Conservation (phyloP, 352 stramenopile genomes). For the Peronospora destructor region DNA sequence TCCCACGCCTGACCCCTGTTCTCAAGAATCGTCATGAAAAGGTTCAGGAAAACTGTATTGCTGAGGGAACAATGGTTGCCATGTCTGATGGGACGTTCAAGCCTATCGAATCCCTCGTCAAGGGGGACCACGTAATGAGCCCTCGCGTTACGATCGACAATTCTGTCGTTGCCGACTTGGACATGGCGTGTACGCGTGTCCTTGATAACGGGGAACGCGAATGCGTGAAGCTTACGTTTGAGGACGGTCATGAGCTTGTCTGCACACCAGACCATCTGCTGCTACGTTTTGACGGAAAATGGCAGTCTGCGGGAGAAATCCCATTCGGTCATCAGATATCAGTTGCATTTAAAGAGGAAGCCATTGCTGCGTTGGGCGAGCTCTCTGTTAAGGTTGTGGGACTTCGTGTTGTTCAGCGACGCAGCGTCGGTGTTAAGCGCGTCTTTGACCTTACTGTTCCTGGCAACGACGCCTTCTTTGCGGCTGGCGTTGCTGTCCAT, state of each 20-base stretch:
- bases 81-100: slow-evolving; percentile 5
- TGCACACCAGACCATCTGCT: slow-evolving; percentile 4
- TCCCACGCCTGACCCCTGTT: slow-evolving; percentile 98
- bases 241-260: slow-evolving; percentile 2
- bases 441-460: slow-evolving; percentile 5
- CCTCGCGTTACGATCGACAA: background rate
- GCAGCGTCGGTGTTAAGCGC: slow-evolving; percentile 3
- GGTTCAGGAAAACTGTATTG: slow-evolving; percentile 94
- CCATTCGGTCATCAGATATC: slow-evolving; percentile 1
- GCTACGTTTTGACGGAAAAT: slow-evolving; percentile 4
- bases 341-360: background rate
- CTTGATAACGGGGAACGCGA: slow-evolving; percentile 1
- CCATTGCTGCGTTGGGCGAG: background rate
- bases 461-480: slow-evolving; percentile 4
- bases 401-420: slow-evolving; percentile 3
- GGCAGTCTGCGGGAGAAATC: slow-evolving; percentile 2
- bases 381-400: background rate
- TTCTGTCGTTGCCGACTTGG: slow-evolving; percentile 4
- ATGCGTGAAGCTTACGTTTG: slow-evolving; percentile 1
- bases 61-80: slow-evolving; percentile 2
- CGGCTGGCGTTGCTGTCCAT: slow-evolving; percentile 3
- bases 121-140: slow-evolving; percentile 5
- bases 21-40: slow-evolving; percentile 99
- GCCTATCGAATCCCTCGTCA: slow-evolving; percentile 1
- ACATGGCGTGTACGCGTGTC: slow-evolving; percentile 1